Conservation (phyloP, 2,329 filamentous ascomycete genomes). For the Daldinia sp. region DNA sequence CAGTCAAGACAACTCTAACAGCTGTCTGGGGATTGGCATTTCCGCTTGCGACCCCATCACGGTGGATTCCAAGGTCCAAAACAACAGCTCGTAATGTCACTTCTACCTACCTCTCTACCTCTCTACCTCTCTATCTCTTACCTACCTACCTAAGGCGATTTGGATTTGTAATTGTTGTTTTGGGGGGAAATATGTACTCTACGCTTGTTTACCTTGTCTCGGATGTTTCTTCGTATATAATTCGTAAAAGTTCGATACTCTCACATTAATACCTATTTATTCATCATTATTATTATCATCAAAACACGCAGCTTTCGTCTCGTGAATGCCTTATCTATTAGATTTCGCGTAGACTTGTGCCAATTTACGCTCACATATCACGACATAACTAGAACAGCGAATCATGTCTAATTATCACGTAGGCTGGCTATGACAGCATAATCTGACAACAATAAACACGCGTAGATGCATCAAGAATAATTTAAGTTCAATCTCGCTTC, state of each 20-base stretch:
- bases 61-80: constrained; percentile 27
- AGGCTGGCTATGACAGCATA: background rate
- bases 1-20: constrained; percentile 33
- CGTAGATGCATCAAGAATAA: background rate
- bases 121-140: too few species aligned
- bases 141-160: background rate
- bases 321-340: background rate
- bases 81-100: constrained; percentile 3
- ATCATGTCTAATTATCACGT: background rate
- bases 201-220: constrained; percentile 1
- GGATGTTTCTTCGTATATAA: constrained; percentile 21
- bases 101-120: too few species aligned
- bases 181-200: constrained; percentile 8
- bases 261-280: constrained; percentile 10
- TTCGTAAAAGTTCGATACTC: constrained; percentile 11
- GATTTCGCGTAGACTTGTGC: background rate
- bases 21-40: constrained; percentile 38
- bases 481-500: background rate
- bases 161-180: background rate
- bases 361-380: background rate
- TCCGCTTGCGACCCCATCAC: constrained; percentile 41
- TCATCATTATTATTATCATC: background rate
- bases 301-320: background rate
- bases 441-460: background rate
- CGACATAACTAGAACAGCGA: background rate